phyloP scores from a whole-genome alignment of 2,329 filamentous ascomycete genomes.

The Penicillium psychrosexuale region DNA sequence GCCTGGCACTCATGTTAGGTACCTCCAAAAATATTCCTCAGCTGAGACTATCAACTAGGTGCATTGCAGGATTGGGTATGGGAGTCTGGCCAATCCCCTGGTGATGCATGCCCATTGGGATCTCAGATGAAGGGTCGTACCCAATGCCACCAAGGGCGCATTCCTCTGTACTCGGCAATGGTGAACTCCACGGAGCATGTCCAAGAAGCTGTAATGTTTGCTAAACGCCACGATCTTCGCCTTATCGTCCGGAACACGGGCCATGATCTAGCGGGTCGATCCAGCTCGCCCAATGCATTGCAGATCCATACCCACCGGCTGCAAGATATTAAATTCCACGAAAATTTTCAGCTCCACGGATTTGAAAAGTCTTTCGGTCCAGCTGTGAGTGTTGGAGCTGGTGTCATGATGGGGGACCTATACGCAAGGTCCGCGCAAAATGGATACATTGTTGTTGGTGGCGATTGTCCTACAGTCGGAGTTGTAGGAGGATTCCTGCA shows the following conservation, averaged over 20 bases:
- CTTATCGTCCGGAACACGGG: constrained; percentile 53
- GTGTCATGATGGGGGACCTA: constrained; percentile 7
- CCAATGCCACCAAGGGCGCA: not conserved
- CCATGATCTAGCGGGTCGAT: constrained; percentile 46
- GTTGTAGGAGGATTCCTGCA: constrained; percentile 37
- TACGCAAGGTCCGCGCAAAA: not conserved
- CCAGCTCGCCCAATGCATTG: constrained; percentile 36
- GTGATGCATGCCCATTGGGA: not conserved
- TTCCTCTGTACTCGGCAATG: not conserved
- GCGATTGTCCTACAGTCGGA: constrained; percentile 17
- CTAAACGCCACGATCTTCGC: constrained; percentile 23
- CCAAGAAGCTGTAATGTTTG: constrained; percentile 1
- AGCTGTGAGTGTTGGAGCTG: constrained; percentile 11
- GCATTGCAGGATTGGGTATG: not conserved
- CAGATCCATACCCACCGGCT: constrained; percentile 42
- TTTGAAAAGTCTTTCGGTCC: not conserved
- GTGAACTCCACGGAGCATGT: not conserved
- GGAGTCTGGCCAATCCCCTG: not conserved
- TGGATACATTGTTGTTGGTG: constrained; percentile 4
- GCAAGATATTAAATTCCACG: constrained; percentile 18
- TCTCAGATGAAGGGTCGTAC: not conserved
- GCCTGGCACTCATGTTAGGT: not conserved
- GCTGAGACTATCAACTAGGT: not conserved
- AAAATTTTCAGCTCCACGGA: not conserved
- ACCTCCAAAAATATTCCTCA: not conserved